Conservation (phyloP, 1,139 yeast species). For the Yamadazyma sp. region DNA sequence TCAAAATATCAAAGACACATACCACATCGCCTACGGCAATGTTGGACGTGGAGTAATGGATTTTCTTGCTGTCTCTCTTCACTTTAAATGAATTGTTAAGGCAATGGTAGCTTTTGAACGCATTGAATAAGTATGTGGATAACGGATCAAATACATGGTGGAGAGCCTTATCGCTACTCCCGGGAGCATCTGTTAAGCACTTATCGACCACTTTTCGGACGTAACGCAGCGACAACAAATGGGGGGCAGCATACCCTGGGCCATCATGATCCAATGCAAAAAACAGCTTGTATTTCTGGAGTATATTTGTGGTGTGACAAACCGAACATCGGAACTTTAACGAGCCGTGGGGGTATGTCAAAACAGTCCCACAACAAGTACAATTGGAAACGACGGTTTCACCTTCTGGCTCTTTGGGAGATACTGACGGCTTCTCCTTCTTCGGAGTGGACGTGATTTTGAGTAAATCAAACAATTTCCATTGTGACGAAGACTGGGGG, state of each 20-base stretch:
- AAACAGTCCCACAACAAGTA: conserved; percentile 61
- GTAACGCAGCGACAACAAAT: conserved; percentile 24
- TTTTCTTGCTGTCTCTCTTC: conserved; percentile 19
- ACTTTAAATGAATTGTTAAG: conserved; percentile 53
- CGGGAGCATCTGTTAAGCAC: conserved; percentile 23
- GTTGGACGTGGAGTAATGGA: conserved; percentile 43
- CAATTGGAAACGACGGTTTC: conserved; percentile 27
- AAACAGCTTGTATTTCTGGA: conserved; percentile 15
- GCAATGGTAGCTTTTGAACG: conserved; percentile 41
- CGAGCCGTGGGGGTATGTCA: conserved; percentile 48
- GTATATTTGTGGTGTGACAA: conserved; percentile 52
- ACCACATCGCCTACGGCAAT: conserved; percentile 47
- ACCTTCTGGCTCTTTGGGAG: conserved; percentile 10
- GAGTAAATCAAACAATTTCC: conserved; percentile 26
- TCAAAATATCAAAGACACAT: conserved; percentile 40
- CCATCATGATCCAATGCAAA: conserved; percentile 3
- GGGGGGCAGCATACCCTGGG: conserved; percentile 12
- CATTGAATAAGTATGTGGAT: conserved; percentile 38
- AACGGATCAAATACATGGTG: conserved; percentile 53
- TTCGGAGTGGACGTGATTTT: conserved; percentile 14
- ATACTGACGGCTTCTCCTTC: conserved; percentile 7
- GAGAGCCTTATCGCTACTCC: conserved; percentile 7
- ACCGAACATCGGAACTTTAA: conserved; percentile 56
- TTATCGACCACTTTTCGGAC: conserved; percentile 29
- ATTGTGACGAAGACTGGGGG: conserved; percentile 18